Conservation (phyloP, 306 rosid species). For the Ormosia emarginata region DNA sequence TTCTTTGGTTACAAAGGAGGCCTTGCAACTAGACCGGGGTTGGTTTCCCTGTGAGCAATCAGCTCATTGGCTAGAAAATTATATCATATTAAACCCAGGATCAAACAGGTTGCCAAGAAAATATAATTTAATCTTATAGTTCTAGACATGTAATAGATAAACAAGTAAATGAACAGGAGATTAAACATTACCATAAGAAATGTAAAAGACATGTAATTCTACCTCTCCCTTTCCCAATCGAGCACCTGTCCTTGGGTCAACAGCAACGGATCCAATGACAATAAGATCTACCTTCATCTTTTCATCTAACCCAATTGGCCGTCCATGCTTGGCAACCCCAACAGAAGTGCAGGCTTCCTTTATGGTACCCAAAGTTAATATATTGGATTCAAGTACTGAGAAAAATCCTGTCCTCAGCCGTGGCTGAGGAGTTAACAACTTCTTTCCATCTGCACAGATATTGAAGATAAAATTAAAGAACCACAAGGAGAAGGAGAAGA, state of each 20-base stretch:
- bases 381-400: constrained; percentile 57
- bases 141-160: background rate
- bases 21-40: background rate
- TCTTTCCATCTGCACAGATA: constrained; percentile 58
- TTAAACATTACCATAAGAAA: background rate
- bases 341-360: constrained; percentile 76
- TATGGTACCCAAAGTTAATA: constrained; percentile 47
- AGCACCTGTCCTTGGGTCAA: constrained; percentile 88
- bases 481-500: background rate
- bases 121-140: background rate
- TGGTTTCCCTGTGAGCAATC: background rate
- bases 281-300: constrained; percentile 81
- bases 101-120: background rate
- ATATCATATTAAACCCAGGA: background rate
- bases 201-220: background rate
- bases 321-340: constrained; percentile 80
- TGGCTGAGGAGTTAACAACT: constrained; percentile 88
- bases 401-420: constrained; percentile 89
- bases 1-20: background rate
- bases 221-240: constrained; percentile 98
- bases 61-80: background rate
- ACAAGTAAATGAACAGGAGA: background rate
- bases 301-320: constrained; percentile 79
- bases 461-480: background rate
- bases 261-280: constrained; percentile 89